phyloP scores from a whole-genome alignment of 2,329 filamentous ascomycete species.

The Magnaporthiopsis rhizophila region DNA sequence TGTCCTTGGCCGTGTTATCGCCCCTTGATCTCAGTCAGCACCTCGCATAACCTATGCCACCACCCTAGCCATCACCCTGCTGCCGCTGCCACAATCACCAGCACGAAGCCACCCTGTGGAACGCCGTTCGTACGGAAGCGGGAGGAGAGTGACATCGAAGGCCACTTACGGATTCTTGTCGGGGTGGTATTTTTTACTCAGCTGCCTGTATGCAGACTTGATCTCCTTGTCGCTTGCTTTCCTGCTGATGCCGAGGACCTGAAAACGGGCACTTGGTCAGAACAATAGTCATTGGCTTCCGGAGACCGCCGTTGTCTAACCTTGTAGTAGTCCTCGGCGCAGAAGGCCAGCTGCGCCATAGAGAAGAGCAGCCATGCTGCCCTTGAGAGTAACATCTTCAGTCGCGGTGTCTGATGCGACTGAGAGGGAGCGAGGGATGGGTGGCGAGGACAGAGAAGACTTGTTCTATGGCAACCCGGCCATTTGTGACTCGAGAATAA shows the following conservation, averaged over 20 bases:
- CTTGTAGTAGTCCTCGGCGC: slow-evolving; percentile 72
- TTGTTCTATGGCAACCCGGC: background rate
- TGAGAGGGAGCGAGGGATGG: background rate
- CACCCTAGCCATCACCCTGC: background rate
- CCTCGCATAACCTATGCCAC: background rate
- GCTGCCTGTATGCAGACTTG: slow-evolving; percentile 83
- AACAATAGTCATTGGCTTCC: background rate
- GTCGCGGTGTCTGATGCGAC: slow-evolving; percentile 8
- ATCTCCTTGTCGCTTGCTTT: slow-evolving; percentile 79
- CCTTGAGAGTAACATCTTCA: slow-evolving; percentile 41
- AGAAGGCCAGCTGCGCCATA: slow-evolving; percentile 45
- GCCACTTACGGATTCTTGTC: slow-evolving; percentile 87
- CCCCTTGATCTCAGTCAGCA: slow-evolving; percentile 40
- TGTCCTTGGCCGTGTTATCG: slow-evolving; percentile 72
- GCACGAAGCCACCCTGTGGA: background rate
- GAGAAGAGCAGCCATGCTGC: slow-evolving; percentile 45
- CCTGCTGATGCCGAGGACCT: slow-evolving; percentile 75
- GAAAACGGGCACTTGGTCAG: slow-evolving; percentile 6
- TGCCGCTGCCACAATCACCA: background rate
- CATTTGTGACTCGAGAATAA: background rate
- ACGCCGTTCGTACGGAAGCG: no score
- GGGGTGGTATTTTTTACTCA: slow-evolving; percentile 94
- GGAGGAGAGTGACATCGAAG: background rate
- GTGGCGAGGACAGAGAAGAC: background rate
- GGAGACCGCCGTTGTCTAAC: slow-evolving; percentile 29